Conservation (phyloP, 345 rosid species). For the Lenwebbia sp. region DNA sequence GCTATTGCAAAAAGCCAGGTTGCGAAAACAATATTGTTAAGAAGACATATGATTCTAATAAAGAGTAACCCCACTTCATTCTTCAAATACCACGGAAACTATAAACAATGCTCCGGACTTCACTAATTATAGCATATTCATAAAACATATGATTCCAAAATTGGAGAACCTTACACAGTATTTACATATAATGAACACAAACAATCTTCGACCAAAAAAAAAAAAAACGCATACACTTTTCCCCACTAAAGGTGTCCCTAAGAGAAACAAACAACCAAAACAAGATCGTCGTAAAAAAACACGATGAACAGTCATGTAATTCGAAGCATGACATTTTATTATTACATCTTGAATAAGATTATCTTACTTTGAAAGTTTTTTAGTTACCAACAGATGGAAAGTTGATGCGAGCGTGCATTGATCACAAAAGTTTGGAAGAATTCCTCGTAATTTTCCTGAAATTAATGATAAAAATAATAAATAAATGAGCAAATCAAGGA, state of each 20-base stretch:
- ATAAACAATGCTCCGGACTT: too few species aligned
- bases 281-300: rapidly evolving
- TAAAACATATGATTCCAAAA: too few species aligned
- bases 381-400: background rate
- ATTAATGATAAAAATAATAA: too few species aligned
- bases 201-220: background rate
- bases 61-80: too few species aligned
- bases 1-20: too few species aligned
- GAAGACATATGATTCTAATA: too few species aligned
- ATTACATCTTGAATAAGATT: background rate
- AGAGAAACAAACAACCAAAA: background rate
- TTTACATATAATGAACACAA: background rate
- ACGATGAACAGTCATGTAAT: background rate
- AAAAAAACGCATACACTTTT: background rate
- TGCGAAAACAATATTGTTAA: too few species aligned
- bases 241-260: background rate
- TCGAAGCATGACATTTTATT: rapidly evolving
- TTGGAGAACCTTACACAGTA: background rate
- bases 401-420: rapidly evolving
- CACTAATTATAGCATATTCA: too few species aligned
- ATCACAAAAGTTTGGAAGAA: background rate
- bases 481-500: background rate
- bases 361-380: rapidly evolving
- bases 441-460: background rate
- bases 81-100: too few species aligned